These are phyloP conservation scores for Ganoderma lingzhi DNA, from an alignment of 1,284 basidiomycete genomes.

Conservation along the genomic window DNA sequence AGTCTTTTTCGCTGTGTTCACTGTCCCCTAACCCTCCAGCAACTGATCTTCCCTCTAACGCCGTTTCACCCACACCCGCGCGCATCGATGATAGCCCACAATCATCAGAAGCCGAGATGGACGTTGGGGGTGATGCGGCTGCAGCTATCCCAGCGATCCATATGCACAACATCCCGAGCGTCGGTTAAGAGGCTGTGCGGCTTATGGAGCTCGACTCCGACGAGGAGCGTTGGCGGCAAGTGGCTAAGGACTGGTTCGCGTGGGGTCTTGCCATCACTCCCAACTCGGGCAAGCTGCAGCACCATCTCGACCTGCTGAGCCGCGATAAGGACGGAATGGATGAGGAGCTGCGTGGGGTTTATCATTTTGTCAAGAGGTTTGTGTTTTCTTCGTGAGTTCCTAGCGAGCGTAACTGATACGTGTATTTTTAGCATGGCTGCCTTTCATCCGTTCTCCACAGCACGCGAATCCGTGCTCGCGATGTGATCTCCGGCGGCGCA, in stretches of 20 bases:
- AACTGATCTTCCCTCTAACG: constrained; percentile 28
- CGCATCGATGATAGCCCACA: constrained; percentile 69
- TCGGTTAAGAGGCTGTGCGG: constrained; percentile 89
- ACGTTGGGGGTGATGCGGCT: constrained; percentile 25
- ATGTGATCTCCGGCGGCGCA: constrained; percentile 85
- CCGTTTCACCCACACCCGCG: constrained; percentile 45
- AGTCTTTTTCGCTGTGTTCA: constrained; percentile 38
- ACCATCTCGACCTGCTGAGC: constrained; percentile 91
- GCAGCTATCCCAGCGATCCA: constrained; percentile 20
- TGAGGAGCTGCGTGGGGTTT: constrained; percentile 88
- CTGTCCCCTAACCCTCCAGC: constrained; percentile 44
- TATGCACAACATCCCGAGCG: constrained; percentile 60
- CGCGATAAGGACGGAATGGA: constrained; percentile 86
- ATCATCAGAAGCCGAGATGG: constrained; percentile 36
- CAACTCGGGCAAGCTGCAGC: constrained; percentile 91
- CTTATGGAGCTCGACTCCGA: constrained; percentile 90
- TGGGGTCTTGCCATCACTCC: constrained; percentile 89
- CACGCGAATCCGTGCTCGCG: constrained; percentile 87
- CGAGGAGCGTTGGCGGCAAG: constrained; percentile 90
- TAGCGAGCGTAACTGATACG: constrained; percentile 10
- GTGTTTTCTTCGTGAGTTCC: constrained; percentile 7
- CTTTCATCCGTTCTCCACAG: constrained; percentile 85
- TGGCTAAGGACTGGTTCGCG: constrained; percentile 94
- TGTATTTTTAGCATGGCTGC: constrained; percentile 78
- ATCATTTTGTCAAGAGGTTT: constrained; percentile 95